Evolutionary conservation across 306 rosid genomes (phyloP), one percentile per base, ranked within the genome.

Genomic region (Cicer cuneatum): DNA sequence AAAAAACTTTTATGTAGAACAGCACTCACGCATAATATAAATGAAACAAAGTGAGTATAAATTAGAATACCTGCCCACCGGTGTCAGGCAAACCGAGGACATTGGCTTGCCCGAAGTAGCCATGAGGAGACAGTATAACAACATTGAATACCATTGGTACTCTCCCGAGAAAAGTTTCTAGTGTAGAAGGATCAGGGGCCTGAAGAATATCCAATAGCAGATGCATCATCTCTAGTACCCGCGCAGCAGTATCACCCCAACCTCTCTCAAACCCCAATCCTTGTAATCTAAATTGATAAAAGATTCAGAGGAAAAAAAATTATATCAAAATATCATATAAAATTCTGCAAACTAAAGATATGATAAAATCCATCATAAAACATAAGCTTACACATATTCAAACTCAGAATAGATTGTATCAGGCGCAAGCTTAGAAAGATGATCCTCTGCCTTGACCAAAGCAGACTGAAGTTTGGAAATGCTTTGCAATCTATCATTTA

Each of bases 31-130:
- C 66, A 48, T 5, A 51, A 71, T 13, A 68, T 39, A 69, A 73
- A 65, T 78, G 71, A 54, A 45, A 73, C 61, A 39, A 43, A n/a
- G 43, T 51, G 40, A 11, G 58, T 53, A 41, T 54, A 52, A 61
- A 60, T 47, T 24, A 69, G 52, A 75, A 60, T 89, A 91, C 98
- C 97, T 94, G 98, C 21, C 96, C 97, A 46, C 98, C 98, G n/a
- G 97, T 94, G 86, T 94, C 98, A 0, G 96, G 98, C 83, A 94
- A 85, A 76, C 98, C 98, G 47, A 94, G 80, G 57, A 94, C 98
- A 79, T 94, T 94, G 73, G 96, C 97, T 84, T 94, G 98, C 70
- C 96, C 97, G 67, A 91, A 94, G 90, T 82, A 91, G 49, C 97
- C 97, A 60, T 93, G 97, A 15, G 96, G 96, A 79, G 98, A 94